Evolutionary conservation across 257 asterid species (phyloP).

Genomic region (Solanum boliviense): DNA sequence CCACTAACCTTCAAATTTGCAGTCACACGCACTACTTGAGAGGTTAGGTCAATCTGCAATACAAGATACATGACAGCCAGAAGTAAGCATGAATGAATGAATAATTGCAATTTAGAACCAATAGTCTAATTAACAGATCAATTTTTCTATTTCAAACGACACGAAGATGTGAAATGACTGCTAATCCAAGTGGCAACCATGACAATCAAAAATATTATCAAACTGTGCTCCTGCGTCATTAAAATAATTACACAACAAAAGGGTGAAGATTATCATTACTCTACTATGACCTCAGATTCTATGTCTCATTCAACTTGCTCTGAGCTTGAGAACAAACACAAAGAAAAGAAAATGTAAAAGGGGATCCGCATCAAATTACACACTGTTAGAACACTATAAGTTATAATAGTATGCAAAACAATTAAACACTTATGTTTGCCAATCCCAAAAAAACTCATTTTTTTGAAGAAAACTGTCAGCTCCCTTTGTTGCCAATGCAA

Average conservation of each 20-base stretch:
- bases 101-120: neutral
- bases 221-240: neutral
- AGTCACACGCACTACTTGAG: conserved; percentile 54
- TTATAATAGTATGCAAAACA: neutral
- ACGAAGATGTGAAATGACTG: neutral
- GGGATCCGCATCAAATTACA: neutral
- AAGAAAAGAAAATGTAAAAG: neutral
- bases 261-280: neutral
- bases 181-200: neutral
- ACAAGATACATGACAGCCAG: neutral
- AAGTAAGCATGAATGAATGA: neutral
- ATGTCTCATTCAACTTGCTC: neutral
- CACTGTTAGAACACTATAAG: neutral
- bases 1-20: conserved; percentile 53
- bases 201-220: neutral
- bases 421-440: neutral
- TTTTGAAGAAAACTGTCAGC: neutral
- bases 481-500: neutral
- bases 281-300: neutral
- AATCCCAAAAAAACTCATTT: neutral
- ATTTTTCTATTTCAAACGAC: neutral
- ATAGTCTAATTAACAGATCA: neutral
- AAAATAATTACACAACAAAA: neutral
- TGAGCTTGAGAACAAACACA: neutral
- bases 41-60: conserved; percentile 86